A percentile compares a stretch with the other conserved stretches of the same genome.
phyloP scores from a whole-genome alignment of 2,329 filamentous ascomycete genomes.

The Truncatella angustata region DNA sequence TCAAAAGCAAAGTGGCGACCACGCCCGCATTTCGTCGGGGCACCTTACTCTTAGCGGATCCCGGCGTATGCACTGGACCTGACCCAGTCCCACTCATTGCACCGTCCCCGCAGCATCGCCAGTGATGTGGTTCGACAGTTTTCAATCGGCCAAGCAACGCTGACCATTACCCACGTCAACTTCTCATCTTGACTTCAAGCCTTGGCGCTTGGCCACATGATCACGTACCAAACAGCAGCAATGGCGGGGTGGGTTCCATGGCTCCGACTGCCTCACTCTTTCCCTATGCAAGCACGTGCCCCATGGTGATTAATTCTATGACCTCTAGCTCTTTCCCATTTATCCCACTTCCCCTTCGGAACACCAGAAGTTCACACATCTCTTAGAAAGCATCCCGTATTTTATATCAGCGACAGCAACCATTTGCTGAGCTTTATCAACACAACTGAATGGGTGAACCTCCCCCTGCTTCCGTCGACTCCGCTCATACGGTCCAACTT shows the following conservation, averaged over 20 bases:
- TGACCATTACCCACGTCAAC: conserved; percentile 3
- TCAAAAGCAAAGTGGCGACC: background rate
- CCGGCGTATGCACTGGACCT: background rate
- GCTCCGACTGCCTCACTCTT: background rate
- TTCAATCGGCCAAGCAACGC: background rate
- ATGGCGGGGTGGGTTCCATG: background rate
- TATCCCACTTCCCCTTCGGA: too few species aligned
- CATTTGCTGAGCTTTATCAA: conserved; percentile 13
- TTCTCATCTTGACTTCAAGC: background rate
- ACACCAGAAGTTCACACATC: too few species aligned
- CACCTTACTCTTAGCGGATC: background rate
- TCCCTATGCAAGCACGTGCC: background rate
- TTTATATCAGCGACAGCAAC: conserved; percentile 10
- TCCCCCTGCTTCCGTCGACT: conserved; percentile 11
- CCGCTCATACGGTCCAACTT: conserved; percentile 27
- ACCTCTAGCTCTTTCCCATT: too few species aligned
- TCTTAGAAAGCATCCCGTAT: background rate
- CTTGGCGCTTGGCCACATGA: conserved; percentile 7
- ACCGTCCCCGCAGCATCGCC: background rate
- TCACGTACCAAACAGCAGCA: background rate
- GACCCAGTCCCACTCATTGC: background rate
- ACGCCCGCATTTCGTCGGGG: background rate
- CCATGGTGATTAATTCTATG: background rate
- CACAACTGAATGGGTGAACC: conserved; percentile 30
- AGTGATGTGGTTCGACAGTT: conserved; percentile 3